Base-by-base conservation (phyloP, 164 flowering plant genomes). In the Buxus sempervirens region DNA sequence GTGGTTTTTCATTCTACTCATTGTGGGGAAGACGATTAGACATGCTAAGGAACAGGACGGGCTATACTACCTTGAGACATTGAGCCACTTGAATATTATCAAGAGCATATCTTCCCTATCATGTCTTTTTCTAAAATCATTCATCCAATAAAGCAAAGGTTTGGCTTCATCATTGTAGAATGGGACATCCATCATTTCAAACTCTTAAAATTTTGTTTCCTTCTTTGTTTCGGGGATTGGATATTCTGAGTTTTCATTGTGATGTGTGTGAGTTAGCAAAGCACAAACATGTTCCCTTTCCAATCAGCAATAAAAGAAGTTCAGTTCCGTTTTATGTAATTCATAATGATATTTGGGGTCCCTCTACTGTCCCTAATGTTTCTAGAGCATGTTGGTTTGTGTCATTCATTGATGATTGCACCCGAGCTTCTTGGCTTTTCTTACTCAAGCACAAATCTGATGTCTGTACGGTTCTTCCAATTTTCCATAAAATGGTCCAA, bases 401-500 rank as follows among this genome's bases (percentile, higher is more conserved):
- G 38, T n/a, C 38, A 32, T 32, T 32, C 38, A 3, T 3, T 32
- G 38, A 32, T 32, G 38, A 32, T 32, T 32, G 77, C 68, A 62
- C n/a, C 60, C 0, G 26, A 8, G 62, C 38, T 18, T 16, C 70
- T 54, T 65, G 63, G 69, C 9, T 66, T 25, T 72, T 73, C 23
- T 26, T 68, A 1, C 53, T 68, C 10, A 73, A 68, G 63, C 38
- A 68, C 0, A 73, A 74, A 70, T 62, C 21, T 38, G 70, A 74
- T 57, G 76, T 68, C 4, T 68, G 67, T n/a, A 25, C 1, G 60
- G 24, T 76, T 42, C 12, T 76, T 0, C 62, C 72, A 16, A 25
- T 42, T n/a, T 76, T 76, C 27, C 58, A 38, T 22, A n/a, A 20
- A 16, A 76, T 76, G 73, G 36, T 76, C 4, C 58, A 67, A 68